Evolutionary conservation across 805 yeast genomes (phyloP).

Genomic region (Cyberlindnera mississippiensis): DNA sequence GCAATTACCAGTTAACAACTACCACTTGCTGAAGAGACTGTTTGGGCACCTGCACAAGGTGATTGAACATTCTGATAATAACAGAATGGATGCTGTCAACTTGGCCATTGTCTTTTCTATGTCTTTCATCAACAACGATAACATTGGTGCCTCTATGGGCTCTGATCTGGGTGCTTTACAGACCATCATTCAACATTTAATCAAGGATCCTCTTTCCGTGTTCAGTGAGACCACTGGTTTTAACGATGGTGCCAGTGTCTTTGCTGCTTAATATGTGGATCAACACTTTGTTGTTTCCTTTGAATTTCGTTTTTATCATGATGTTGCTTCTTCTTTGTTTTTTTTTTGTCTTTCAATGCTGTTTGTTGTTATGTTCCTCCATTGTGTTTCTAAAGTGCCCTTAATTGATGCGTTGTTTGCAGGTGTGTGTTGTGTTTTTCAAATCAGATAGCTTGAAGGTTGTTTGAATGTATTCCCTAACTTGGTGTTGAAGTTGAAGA

Average conservation of each 20-base stretch:
- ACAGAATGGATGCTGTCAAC: constrained; percentile 86
- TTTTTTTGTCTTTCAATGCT: not conserved
- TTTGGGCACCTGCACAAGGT: constrained; percentile 68
- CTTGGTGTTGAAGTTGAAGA: not conserved
- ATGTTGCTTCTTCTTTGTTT: not conserved
- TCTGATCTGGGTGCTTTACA: constrained; percentile 52
- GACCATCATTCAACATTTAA: constrained; percentile 45
- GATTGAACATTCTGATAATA: constrained; percentile 58
- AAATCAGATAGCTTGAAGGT: not conserved
- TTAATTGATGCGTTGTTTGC: too few relatives aligned
- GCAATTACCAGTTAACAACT: constrained; percentile 62
- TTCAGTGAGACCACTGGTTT: constrained; percentile 20
- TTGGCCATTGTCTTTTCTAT: constrained; percentile 83
- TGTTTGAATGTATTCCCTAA: not conserved
- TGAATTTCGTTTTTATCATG: not conserved
- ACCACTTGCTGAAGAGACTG: constrained; percentile 61
- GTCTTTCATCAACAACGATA: constrained; percentile 49
- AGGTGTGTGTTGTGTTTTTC: not conserved
- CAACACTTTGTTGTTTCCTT: too few relatives aligned
- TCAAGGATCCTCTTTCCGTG: constrained; percentile 35
- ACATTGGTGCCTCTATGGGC: constrained; percentile 42
- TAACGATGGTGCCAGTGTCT: constrained; percentile 10
- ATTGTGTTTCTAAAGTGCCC: not conserved
- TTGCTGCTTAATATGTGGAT: constrained; percentile 4
- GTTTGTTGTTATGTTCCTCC: not conserved